Evolutionary conservation across 805 yeast species (phyloP).

Genomic region (Metschnikowia koreensis): DNA sequence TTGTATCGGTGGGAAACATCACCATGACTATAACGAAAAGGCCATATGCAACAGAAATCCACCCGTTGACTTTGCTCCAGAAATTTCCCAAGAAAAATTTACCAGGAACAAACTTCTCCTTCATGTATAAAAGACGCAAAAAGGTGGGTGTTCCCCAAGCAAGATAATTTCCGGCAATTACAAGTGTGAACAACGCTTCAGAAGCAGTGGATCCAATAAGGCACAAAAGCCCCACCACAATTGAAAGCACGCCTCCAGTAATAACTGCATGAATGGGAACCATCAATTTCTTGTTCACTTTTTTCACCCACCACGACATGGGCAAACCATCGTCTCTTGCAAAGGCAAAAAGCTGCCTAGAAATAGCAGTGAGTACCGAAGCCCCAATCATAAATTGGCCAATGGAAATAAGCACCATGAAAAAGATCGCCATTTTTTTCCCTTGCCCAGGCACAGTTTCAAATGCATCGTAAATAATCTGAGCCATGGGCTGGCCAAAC

Average conservation of each 20-base stretch:
- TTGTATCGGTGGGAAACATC: slow-evolving; percentile 55
- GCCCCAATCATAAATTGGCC: slow-evolving; percentile 67
- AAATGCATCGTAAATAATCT: slow-evolving; percentile 58
- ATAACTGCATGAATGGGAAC: slow-evolving; percentile 64
- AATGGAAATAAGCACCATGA: slow-evolving; percentile 53
- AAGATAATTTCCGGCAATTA: slow-evolving; percentile 59
- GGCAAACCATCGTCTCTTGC: slow-evolving; percentile 79
- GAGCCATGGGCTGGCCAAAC: slow-evolving; percentile 64
- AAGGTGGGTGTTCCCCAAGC: slow-evolving; percentile 60
- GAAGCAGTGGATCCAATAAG: slow-evolving; percentile 60
- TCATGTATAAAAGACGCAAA: slow-evolving; percentile 46
- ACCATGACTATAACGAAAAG: slow-evolving; percentile 51
- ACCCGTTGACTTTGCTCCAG: slow-evolving; percentile 42
- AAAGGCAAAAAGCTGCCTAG: slow-evolving; percentile 72
- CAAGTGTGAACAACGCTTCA: slow-evolving; percentile 60
- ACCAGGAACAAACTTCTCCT: slow-evolving; percentile 55
- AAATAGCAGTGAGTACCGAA: slow-evolving; percentile 57
- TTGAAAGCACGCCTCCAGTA: slow-evolving; percentile 42
- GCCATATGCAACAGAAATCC: slow-evolving; percentile 49
- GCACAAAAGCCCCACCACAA: slow-evolving; percentile 54
- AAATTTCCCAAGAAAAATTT: slow-evolving; percentile 38
- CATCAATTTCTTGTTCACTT: slow-evolving; percentile 50
- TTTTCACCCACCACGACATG: slow-evolving; percentile 45
- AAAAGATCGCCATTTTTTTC: slow-evolving; percentile 59
- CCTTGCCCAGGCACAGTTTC: slow-evolving; percentile 33